Evolutionary conservation across 768 basidiomycete species (phyloP).

Genomic region (Boletus reticuloceps): DNA sequence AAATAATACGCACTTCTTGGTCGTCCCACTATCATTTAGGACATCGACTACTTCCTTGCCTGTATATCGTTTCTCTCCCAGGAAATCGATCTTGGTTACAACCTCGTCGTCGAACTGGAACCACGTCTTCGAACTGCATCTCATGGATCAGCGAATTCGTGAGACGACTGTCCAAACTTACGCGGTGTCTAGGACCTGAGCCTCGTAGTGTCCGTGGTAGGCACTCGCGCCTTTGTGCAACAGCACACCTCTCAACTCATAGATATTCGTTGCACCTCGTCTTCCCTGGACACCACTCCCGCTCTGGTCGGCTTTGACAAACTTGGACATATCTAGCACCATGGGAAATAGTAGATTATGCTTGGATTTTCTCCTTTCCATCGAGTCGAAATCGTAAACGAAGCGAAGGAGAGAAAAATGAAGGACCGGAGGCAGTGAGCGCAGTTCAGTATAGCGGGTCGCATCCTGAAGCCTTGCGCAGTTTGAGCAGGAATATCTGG

Average conservation of each 20-base stretch:
- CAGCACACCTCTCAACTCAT: conserved; percentile 82
- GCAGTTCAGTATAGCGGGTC: conserved; percentile 69
- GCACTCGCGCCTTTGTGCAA: conserved; percentile 92
- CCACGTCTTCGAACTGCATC: conserved; percentile 65
- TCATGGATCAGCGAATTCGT: conserved; percentile 2
- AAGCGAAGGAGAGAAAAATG: conserved; percentile 95
- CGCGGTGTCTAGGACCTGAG: conserved; percentile 74
- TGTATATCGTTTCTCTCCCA: conserved; percentile 44
- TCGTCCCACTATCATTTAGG: conserved; percentile 19
- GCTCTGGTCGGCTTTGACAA: conserved; percentile 38
- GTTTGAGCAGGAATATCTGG: conserved; percentile 75
- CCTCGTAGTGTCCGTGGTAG: conserved; percentile 88
- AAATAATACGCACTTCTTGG: conserved; percentile 27
- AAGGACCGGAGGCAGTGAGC: conserved; percentile 77
- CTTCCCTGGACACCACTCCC: conserved; percentile 12
- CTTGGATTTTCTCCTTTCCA: conserved; percentile 87
- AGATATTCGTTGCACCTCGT: conserved; percentile 41
- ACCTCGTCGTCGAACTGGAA: conserved; percentile 91
- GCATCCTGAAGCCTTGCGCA: conserved; percentile 79
- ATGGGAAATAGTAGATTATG: conserved; percentile 76
- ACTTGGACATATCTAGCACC: conserved; percentile 68
- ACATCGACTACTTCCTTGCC: conserved; percentile 31
- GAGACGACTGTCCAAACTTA: conserved; percentile 34
- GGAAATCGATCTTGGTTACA: conserved; percentile 60
- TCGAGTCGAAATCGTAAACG: conserved; percentile 73